Evolutionary conservation across 2,329 filamentous ascomycete species (phyloP).

Genomic region (Stromatinia cepivora): DNA sequence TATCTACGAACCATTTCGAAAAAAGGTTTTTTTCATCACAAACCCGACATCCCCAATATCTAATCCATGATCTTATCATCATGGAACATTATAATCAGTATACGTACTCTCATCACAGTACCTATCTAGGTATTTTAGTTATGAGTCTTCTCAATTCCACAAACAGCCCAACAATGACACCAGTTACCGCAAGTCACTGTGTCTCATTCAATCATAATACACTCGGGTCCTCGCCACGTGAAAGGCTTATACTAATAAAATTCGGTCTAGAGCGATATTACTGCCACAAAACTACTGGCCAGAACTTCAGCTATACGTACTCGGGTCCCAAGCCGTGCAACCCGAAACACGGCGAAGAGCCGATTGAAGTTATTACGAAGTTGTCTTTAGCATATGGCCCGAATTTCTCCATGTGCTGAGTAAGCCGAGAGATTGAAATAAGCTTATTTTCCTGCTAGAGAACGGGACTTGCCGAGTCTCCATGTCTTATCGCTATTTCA

Average conservation of each 20-base stretch:
- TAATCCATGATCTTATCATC: not conserved
- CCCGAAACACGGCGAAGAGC: not conserved
- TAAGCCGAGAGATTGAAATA: not conserved
- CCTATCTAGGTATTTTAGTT: not conserved
- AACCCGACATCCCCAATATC: not conserved
- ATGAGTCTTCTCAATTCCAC: not conserved
- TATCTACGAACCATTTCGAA: not conserved
- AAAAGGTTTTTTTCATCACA: not conserved
- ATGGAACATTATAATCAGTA: not conserved
- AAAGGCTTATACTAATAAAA: not conserved
- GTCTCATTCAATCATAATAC: not conserved
- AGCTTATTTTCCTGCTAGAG: not conserved
- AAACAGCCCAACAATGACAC: not conserved
- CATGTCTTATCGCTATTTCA: not conserved
- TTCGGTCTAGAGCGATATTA: not conserved
- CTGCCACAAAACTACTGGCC: not conserved
- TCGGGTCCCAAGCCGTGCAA: slow-evolving; percentile 7
- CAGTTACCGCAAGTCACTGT: not conserved
- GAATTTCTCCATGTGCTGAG: not conserved
- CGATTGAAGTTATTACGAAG: not conserved
- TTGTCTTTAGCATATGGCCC: not conserved
- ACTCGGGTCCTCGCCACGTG: slow-evolving; percentile 9
- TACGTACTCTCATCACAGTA: not conserved
- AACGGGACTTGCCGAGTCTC: not conserved
- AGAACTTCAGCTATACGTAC: not conserved